Conservation (phyloP, 805 yeast species). For the Candida endomychidarum region DNA sequence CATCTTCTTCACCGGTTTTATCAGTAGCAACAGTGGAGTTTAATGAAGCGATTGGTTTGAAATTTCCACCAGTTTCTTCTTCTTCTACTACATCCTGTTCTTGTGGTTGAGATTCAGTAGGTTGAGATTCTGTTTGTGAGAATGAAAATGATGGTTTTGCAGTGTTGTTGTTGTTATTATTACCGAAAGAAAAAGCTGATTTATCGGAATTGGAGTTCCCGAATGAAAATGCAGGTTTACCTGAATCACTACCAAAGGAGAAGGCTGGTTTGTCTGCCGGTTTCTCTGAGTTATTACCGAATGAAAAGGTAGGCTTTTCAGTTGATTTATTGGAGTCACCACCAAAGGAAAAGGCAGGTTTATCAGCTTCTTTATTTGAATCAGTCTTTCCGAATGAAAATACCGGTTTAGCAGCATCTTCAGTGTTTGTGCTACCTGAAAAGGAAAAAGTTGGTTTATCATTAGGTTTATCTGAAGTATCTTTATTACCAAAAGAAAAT, state of each 20-base stretch:
- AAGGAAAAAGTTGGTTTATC: slow-evolving; percentile 23
- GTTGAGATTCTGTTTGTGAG: slow-evolving; percentile 13
- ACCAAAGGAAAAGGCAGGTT: slow-evolving; percentile 26
- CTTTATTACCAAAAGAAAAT: slow-evolving; percentile 20
- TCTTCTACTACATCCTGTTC: slow-evolving; percentile 41
- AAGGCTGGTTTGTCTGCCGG: slow-evolving; percentile 18
- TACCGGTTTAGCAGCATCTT: slow-evolving; percentile 1
- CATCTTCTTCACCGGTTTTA: slow-evolving; percentile 85
- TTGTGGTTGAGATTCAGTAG: slow-evolving; percentile 19
- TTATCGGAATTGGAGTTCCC: slow-evolving; percentile 16
- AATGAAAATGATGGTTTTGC: slow-evolving; percentile 22
- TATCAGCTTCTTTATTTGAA: slow-evolving; percentile 10
- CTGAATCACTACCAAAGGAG: slow-evolving; percentile 21
- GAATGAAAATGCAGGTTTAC: slow-evolving; percentile 21
- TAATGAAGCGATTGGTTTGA: slow-evolving; percentile 17
- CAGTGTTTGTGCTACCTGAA: slow-evolving; percentile 8
- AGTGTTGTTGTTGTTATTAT: slow-evolving; percentile 9
- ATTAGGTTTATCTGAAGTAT: slow-evolving; percentile 13
- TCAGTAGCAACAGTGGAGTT: slow-evolving; percentile 51
- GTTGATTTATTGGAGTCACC: slow-evolving; percentile 9
- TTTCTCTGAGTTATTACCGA: slow-evolving; percentile 18
- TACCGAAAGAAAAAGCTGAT: slow-evolving; percentile 18
- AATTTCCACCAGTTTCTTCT: slow-evolving; percentile 39
- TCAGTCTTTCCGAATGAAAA: slow-evolving; percentile 12
- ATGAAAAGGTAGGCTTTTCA: slow-evolving; percentile 21